phyloP scores from a whole-genome alignment of 176 grass and related monocot species.

The Melocanna baccifera region DNA sequence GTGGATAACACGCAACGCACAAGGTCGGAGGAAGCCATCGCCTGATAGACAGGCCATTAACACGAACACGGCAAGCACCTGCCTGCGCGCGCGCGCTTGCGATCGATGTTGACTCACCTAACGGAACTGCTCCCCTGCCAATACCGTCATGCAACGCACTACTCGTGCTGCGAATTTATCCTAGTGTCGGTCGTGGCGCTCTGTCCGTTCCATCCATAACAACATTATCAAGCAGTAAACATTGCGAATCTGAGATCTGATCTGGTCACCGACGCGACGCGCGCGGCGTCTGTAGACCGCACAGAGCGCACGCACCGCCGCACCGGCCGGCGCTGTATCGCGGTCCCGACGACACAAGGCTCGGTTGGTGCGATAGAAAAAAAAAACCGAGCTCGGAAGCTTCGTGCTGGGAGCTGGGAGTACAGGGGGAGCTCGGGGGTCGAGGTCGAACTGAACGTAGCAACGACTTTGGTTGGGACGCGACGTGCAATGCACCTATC shows the following conservation, averaged over 20 bases:
- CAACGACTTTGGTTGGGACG: slow-evolving; percentile 25
- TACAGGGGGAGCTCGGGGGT: not conserved
- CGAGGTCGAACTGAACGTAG: slow-evolving; percentile 7
- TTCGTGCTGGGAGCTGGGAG: slow-evolving; percentile 27
- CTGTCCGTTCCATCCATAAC: not conserved
- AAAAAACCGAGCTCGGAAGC: slow-evolving; percentile 12
- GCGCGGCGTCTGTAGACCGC: not conserved
- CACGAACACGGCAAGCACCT: slow-evolving; percentile 9
- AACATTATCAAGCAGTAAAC: not conserved
- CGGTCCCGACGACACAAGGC: not conserved
- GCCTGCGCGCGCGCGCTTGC: not conserved
- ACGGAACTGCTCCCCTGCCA: not conserved
- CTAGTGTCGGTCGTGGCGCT: not conserved
- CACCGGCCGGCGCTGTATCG: not conserved
- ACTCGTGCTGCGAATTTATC: slow-evolving; percentile 20
- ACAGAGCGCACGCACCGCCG: not conserved
- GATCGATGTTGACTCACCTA: not conserved
- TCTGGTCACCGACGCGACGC: not conserved
- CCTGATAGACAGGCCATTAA: not conserved
- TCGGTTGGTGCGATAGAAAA: slow-evolving; percentile 2
- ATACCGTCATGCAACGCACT: not conserved
- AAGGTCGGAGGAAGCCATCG: not conserved
- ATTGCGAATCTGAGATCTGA: not conserved
- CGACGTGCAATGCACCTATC: not conserved
- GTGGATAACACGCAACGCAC: slow-evolving; percentile 4